Evolutionary conservation across 305 asterid genomes (phyloP), one percentile per base, ranked within the genome.

Genomic region (Striga hermonthica): DNA sequence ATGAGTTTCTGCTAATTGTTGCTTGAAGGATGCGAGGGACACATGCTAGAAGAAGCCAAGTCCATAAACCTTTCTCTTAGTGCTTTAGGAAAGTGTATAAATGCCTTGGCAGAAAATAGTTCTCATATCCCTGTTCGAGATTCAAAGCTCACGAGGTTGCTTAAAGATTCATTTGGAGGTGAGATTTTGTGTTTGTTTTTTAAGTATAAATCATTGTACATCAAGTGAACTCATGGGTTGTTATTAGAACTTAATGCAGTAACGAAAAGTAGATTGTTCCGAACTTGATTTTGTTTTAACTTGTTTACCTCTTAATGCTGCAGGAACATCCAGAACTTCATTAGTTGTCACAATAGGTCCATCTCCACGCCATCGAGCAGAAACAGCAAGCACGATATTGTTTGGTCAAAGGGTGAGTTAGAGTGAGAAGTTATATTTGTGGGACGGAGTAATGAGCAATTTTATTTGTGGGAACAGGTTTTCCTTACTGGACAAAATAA

Each of bases 101-200:
- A 94, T 84, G 98, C 99, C 60, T 76, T 94, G 85, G 99, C 99
- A 48, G 99, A 94, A 78, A 91, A 94, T 76, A 89, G 97, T 81
- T 65, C 98, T 71, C 99, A 94, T 76, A 95, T 94, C 64, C 99
- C 98, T 4, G 95, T 94, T 80, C 91, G 98, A 47, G 99, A 94
- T 80, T 94, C 99, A 7, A 94, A 94, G 78, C 96, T 94, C 59
- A 94, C 99, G 13, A 82, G 99, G 80, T 69, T 94, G 71, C 99
- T 94, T 64, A 91, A 87, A 81, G 98, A 94, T 82, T 91, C 99
- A 62, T 94, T 94, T 82, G 99, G 99, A 85, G 99, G 99, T 94
- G 73, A 80, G 86, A 61, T 65, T 70, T 49, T 76, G 54, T 71
- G 58, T 68, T 60, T 71, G 35, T 57, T 65, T 48, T 44, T 16